Conservation (phyloP, 306 rosid species). For the Sechiopsis laciniata region DNA sequence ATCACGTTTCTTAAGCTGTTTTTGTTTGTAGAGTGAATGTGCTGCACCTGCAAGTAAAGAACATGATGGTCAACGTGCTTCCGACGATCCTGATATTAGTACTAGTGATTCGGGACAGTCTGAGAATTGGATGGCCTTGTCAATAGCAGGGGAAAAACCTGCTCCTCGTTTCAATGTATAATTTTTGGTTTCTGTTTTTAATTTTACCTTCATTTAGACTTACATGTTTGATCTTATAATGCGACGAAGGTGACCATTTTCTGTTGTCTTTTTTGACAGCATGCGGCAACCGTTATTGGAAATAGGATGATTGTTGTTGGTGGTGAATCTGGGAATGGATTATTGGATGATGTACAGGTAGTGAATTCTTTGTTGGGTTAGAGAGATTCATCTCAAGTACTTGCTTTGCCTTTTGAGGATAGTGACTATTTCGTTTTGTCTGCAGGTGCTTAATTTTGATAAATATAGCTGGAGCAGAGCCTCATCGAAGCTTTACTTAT, state of each 20-base stretch:
- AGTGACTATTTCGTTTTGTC: constrained; percentile 2
- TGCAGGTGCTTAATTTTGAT: constrained; percentile 78
- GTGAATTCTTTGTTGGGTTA: constrained; percentile 1
- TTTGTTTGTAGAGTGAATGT: constrained; percentile 44
- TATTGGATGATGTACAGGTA: constrained; percentile 87
- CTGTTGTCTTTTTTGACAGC: constrained; percentile 38
- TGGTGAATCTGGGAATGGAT: constrained; percentile 65
- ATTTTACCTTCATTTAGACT: neutral
- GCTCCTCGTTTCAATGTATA: constrained; percentile 44
- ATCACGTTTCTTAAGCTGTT: constrained; percentile 11
- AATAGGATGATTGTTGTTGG: constrained; percentile 93
- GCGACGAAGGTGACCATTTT: neutral
- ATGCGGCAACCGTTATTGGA: constrained; percentile 81
- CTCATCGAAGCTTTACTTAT: constrained; percentile 75
- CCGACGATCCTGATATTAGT: constrained; percentile 54
- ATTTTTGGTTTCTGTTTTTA: neutral
- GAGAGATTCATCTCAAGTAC: neutral
- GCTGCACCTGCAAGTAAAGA: constrained; percentile 42
- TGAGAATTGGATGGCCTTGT: constrained; percentile 71
- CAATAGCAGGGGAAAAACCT: constrained; percentile 47
- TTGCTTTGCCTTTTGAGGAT: neutral
- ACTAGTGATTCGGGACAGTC: constrained; percentile 48
- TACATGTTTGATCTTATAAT: neutral
- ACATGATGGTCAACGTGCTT: constrained; percentile 35
- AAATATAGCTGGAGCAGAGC: constrained; percentile 73